Percentiles rank a stretch among this genome's conserved stretches.
Conservation (phyloP, 208 protist species). For the Wallacemonas collosoma region DNA sequence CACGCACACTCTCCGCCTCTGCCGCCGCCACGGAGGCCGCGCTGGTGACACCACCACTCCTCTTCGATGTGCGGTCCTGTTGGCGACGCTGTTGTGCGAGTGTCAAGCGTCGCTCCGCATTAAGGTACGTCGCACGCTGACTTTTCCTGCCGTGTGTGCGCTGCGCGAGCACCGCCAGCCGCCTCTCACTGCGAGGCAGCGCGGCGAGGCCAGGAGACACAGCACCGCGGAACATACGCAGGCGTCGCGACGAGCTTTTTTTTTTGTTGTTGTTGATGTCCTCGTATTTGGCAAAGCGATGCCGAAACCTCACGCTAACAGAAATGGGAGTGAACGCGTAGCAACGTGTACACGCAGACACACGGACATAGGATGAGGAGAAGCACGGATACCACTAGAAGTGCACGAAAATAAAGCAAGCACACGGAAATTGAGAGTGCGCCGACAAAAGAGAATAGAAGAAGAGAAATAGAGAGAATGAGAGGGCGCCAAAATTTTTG, state of each 20-base stretch:
- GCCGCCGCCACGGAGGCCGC: not conserved
- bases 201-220: not conserved
- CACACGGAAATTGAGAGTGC: too few relatives aligned
- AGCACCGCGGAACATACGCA: not conserved
- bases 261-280: not conserved
- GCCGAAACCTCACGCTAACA: too few relatives aligned
- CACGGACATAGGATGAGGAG: too few relatives aligned
- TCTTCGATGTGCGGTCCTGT: not conserved
- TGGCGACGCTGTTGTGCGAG: not conserved
- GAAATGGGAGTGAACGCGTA: too few relatives aligned
- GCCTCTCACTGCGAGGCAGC: conserved; percentile 24
- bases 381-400: too few relatives aligned
- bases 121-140: conserved; percentile 21
- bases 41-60: not conserved
- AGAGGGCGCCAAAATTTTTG: too few relatives aligned
- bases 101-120: not conserved
- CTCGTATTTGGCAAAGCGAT: too few relatives aligned
- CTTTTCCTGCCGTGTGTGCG: conserved; percentile 19
- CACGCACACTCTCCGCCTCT: conserved; percentile 4
- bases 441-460: too few relatives aligned
- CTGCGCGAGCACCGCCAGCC: conserved; percentile 29
- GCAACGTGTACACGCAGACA: too few relatives aligned
- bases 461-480: too few relatives aligned
- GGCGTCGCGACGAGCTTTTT: not conserved
- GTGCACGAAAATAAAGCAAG: too few relatives aligned